Conservation (phyloP, 202 grass and related monocot genomes). For the Dendrocalamus latiflorus region DNA sequence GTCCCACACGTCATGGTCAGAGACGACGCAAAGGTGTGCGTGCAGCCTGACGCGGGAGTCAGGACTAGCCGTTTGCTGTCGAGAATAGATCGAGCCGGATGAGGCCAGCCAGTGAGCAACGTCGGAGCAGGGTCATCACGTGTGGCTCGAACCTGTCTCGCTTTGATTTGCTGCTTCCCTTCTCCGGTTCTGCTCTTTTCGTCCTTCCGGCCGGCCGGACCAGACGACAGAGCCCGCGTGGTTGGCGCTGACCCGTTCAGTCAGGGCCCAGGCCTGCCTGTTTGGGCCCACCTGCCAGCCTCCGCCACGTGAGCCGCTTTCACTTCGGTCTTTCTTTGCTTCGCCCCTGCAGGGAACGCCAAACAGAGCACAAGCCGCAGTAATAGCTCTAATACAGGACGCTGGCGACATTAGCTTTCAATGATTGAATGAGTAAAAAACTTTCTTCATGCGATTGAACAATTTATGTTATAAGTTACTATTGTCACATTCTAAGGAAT, state of each 20-base stretch:
- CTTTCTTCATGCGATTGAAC: background rate
- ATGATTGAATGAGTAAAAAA: background rate
- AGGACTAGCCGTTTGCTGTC: background rate
- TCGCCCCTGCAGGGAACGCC: background rate
- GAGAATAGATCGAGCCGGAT: background rate
- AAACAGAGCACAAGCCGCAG: background rate
- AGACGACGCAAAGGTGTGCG: background rate
- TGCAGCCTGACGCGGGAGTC: background rate
- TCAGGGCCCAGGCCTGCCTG: background rate
- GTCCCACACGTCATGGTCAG: background rate
- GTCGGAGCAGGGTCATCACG: background rate
- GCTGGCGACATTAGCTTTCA: background rate
- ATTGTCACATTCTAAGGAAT: background rate
- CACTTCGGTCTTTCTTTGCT: background rate
- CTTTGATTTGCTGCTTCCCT: background rate
- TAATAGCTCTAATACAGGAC: background rate
- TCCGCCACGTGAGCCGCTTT: background rate
- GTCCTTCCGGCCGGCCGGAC: background rate
- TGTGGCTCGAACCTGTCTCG: background rate
- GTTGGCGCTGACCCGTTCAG: background rate
- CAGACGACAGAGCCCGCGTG: conserved; percentile 12
- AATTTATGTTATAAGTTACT: background rate
- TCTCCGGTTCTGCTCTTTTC: background rate
- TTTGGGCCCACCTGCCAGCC: background rate
- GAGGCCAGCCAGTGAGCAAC: too few species aligned